Evolutionary conservation across 805 yeast species (phyloP), one percentile per base, ranked within the genome.

Genomic region (Metschnikowia aberdeeniae): DNA sequence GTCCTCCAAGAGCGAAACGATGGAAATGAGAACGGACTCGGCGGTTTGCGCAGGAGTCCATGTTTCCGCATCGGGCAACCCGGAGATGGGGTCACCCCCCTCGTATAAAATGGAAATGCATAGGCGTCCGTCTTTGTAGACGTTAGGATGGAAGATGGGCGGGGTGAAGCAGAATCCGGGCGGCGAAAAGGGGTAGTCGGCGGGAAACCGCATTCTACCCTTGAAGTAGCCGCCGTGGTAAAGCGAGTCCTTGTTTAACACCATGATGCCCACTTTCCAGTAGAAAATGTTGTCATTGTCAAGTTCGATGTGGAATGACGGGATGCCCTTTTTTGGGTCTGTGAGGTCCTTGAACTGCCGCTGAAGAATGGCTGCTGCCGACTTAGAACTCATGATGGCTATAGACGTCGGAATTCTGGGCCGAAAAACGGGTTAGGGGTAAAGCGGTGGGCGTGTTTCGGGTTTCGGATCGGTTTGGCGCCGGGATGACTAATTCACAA

Each of bases 31-130:
- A 8, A 92, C 96, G 28, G 86, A 75, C 67, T 92, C 97, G 8
- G 89, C 97, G 20, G 93, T 84, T 70, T 90, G 97, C 2, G 88
- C 93, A 3, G 90, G 95, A 17, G 86, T 80, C 97, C 97, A 89
- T 14, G 95, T 89, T 68, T 90, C 97, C 46, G 84, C 84, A 57
- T 89, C 96, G 2, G 90, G 92, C 64, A 90, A 97, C 54, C 89
- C 97, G 31, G 87, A 78, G 42, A 92, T 84, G 14, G 86, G 86
- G 61, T 89, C 96, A 20, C 96, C 97, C 13, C 92, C 86, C 54
- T 84, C 87, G 66, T 92, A 98, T 49, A 92, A 73, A 52, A 92
- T 92, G 42, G 96, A 88, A 49, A 90, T 89, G 73, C 98, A 92
- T 38, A 93, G 75, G 54, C 95, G 72, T 13, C 98, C 98, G 66